Conservation (phyloP, 495 filamentous ascomycete species). For the Schizothecium vesticola region DNA sequence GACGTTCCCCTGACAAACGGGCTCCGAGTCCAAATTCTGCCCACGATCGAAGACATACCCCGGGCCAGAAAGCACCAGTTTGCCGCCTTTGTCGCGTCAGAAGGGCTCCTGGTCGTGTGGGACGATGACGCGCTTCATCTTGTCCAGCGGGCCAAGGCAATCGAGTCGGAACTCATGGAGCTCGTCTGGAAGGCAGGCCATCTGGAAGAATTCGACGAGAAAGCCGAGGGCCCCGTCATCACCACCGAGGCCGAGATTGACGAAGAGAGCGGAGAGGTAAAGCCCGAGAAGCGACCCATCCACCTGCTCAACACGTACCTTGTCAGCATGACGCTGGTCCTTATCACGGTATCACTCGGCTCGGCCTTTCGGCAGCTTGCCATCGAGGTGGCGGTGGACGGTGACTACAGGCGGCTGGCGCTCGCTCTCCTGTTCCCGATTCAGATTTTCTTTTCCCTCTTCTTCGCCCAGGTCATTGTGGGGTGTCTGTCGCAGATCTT, state of each 20-base stretch:
- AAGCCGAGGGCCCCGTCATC: conserved; percentile 32
- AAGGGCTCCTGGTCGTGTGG: conserved; percentile 66
- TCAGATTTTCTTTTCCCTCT: conserved; percentile 75
- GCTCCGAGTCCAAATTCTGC: conserved; percentile 66
- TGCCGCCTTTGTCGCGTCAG: conserved; percentile 67
- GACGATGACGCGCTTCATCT: conserved; percentile 69
- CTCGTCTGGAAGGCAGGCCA: conserved; percentile 60
- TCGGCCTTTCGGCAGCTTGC: conserved; percentile 62
- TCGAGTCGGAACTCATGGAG: conserved; percentile 69
- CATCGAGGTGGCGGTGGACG: conserved; percentile 61
- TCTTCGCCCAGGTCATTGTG: conserved; percentile 69
- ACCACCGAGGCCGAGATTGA: conserved; percentile 54
- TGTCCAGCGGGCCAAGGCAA: conserved; percentile 57
- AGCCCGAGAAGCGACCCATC: conserved; percentile 58
- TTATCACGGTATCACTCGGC: conserved; percentile 59
- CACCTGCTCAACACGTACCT: conserved; percentile 63
- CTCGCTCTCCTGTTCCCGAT: conserved; percentile 60
- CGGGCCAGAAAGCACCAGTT: conserved; percentile 68
- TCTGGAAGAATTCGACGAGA: conserved; percentile 46
- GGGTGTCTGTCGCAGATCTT: conserved; percentile 70
- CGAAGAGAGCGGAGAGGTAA: conserved; percentile 62
- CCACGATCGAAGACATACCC: conserved; percentile 61
- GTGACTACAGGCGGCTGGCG: conserved; percentile 53
- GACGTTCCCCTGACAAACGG: conserved; percentile 73
- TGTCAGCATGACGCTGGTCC: conserved; percentile 56